phyloP scores from a whole-genome alignment of 1,284 basidiomycete genomes.

The Cerrena zonata region DNA sequence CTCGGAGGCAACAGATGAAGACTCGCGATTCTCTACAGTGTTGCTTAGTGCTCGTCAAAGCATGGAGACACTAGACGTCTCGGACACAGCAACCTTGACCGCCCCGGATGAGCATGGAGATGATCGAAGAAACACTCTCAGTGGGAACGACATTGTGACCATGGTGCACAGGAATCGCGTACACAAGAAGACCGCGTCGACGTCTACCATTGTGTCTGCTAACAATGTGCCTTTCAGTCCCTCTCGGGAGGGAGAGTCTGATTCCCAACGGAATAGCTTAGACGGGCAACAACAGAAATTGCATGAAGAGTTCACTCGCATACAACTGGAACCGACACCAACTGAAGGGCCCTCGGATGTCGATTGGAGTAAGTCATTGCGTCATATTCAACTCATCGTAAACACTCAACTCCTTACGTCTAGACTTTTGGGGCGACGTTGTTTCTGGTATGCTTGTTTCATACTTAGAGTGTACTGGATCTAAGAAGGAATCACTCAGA shows the following conservation, averaged over 20 bases:
- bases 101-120: constrained; percentile 17
- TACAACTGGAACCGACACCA: constrained; percentile 41
- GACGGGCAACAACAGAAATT: constrained; percentile 66
- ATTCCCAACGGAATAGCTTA: constrained; percentile 39
- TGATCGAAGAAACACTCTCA: constrained; percentile 24
- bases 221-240: constrained; percentile 47
- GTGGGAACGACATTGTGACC: constrained; percentile 13
- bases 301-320: constrained; percentile 63
- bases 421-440: constrained; percentile 94
- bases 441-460: constrained; percentile 80
- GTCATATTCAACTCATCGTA: constrained; percentile 3
- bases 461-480: no score
- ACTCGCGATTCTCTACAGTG: constrained; percentile 54
- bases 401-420: constrained; percentile 14
- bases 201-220: constrained; percentile 49
- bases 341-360: constrained; percentile 35
- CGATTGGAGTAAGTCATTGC: constrained; percentile 66
- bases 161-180: constrained; percentile 16
- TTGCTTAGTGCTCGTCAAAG: constrained; percentile 38
- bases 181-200: constrained; percentile 64
- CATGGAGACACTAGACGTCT: constrained; percentile 19
- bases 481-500: no score
- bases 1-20: constrained; percentile 61
- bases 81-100: constrained; percentile 11
- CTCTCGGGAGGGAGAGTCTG: constrained; percentile 35